Conservation (phyloP, 2,329 filamentous ascomycete genomes). For the Paracoccidioides lutzii region DNA sequence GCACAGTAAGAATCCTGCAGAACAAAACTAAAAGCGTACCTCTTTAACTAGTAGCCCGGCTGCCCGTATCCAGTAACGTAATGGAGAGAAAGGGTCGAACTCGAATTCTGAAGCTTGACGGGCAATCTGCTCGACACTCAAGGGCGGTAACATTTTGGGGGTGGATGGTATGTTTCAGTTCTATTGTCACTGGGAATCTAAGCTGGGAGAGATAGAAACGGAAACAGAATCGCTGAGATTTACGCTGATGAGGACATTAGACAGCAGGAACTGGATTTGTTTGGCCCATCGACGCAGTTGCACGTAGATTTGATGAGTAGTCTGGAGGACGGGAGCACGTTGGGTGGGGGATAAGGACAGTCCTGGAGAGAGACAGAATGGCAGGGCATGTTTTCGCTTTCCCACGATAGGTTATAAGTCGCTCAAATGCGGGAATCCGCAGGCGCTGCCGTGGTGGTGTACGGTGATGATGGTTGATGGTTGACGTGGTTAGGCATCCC, state of each 20-base stretch:
- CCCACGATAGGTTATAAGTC: neutral
- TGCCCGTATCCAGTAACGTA: slow-evolving; percentile 71
- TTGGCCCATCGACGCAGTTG: neutral
- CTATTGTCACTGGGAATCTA: neutral
- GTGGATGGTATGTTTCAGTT: neutral
- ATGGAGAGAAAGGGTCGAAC: slow-evolving; percentile 62
- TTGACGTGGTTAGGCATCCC: too few relatives aligned
- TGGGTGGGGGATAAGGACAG: neutral
- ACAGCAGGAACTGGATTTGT: neutral
- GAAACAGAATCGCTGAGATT: neutral
- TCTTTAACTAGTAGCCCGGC: slow-evolving; percentile 69
- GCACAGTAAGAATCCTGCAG: neutral
- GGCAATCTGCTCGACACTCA: slow-evolving; percentile 65
- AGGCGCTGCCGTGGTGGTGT: neutral
- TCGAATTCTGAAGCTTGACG: slow-evolving; percentile 64
- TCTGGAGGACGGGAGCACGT: neutral
- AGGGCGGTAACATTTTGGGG: slow-evolving; percentile 36
- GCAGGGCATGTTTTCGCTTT: neutral
- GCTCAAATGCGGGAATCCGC: neutral
- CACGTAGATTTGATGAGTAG: neutral
- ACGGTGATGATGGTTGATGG: neutral
- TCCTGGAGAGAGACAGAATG: neutral
- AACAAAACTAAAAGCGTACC: slow-evolving; percentile 37
- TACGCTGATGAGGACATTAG: neutral
- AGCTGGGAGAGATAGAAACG: neutral